Evolutionary conservation across 306 rosid species (phyloP).

Genomic region (Vigna nakashimae): DNA sequence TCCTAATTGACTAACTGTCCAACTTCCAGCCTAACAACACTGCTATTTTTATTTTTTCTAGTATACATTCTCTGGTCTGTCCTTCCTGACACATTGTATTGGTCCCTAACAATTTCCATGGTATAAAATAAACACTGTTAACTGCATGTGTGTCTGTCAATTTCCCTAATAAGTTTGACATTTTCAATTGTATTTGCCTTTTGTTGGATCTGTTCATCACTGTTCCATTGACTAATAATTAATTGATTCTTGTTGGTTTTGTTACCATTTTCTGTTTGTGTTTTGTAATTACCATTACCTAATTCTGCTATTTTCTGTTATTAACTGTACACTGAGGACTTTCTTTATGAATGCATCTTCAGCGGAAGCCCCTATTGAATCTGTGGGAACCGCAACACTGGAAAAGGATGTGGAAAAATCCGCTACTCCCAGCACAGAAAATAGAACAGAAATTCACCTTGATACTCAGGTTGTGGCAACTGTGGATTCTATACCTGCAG

Average conservation of each 20-base stretch:
- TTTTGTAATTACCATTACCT: constrained; percentile 17
- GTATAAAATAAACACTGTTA: constrained; percentile 19
- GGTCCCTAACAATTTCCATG: neutral
- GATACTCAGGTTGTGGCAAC: constrained; percentile 41
- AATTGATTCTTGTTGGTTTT: constrained; percentile 11
- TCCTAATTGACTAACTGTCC: neutral
- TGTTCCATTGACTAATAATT: constrained; percentile 7
- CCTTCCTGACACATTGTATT: neutral
- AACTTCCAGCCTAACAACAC: neutral
- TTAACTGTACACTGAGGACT: constrained; percentile 29
- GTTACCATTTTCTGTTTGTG: constrained; percentile 27
- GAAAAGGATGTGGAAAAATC: constrained; percentile 14
- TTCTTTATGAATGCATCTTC: constrained; percentile 12
- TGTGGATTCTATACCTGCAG: constrained; percentile 33
- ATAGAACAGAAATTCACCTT: constrained; percentile 41
- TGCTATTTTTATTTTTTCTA: no score
- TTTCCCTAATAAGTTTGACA: constrained; percentile 8
- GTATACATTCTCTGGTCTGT: neutral
- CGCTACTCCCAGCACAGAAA: constrained; percentile 24
- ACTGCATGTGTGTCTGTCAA: constrained; percentile 15
- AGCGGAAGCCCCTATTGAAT: constrained; percentile 37
- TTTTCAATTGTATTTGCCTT: constrained; percentile 17
- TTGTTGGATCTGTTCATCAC: constrained; percentile 23
- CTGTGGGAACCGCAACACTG: constrained; percentile 41
- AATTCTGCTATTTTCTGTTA: constrained; percentile 18